Evolutionary conservation across 768 basidiomycete genomes (phyloP), one percentile per base, ranked within the genome.

Genomic region (Boletus eberwhitei): DNA sequence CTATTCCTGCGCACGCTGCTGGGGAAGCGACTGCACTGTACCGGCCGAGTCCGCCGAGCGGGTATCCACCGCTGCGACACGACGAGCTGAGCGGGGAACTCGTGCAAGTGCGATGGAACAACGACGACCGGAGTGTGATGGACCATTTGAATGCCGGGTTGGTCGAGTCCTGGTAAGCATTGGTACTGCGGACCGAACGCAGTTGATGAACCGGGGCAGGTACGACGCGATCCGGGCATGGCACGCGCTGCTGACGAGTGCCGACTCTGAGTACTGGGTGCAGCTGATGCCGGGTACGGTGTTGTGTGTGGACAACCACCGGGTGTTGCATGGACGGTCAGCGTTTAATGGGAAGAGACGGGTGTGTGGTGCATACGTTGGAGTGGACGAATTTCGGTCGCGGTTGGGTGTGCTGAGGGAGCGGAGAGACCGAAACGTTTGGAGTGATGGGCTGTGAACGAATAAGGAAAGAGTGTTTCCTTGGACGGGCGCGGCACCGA

Each of bases 311-410:
- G 88, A 98, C 70, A 98, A 98, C 67, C 89, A 96, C 71, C 83
- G 96, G 21, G 91, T 98, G 13, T 75, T 98, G 46, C 96, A 98
- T 61, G 96, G 96, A 13, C 86, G 96, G n/a, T 92, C 93, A 0
- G 82, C 86, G 1, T 98, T 97, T 66, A 79, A 82, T 13, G 96
- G 96, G 12, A 83, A 83, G 69, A 83, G 96, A 4, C 81, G 90
- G 2, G 92, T 99, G 85, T 98, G 96, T 64, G 96, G 96, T 3
- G 97, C 96, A 0, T 99, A 99, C 68, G 82, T 98, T 53, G 90
- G 91, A 0, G 76, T 82, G 13, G 96, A 99, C 68, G 97, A 99
- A 67, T 98, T 87, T 68, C 79, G 80, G 37, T 94, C 93, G 0
- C 86, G 86, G 60, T 74, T 96, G 12, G 77, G 80, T 2, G 86